Evolutionary conservation across 306 rosid genomes (phyloP), one percentile per base, ranked within the genome.

Genomic region (Corylus avellana): DNA sequence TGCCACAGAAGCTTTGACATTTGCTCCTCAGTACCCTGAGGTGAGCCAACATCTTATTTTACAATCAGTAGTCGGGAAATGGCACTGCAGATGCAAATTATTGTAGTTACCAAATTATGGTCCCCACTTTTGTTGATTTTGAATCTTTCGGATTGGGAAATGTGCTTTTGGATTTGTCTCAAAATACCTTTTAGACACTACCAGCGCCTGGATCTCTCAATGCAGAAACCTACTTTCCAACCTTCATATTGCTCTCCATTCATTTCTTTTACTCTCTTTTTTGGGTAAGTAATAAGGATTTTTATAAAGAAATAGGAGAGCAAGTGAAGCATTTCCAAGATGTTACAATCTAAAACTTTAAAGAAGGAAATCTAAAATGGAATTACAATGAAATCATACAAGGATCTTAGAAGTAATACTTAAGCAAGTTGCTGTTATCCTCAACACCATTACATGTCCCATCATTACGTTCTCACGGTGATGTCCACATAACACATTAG

Each of bases 21-120:
- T 89, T n/a, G 85, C 86, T 67, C 93, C 97, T 64, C 82, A 39
- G 2, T 89, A 87, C 87, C 73, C 77, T 18, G 97, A 94, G 97
- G 98, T 94, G 80, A 85, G 74, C 77, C 47, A 37, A 69, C 69
- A 75, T 73, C 10, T 75, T 49, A 17, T 49, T 62, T 42, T 75
- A 25, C 5, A 2, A 63, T 68, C 42, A 61, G 20, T 16, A 42
- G 50, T 49, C 56, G 54, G 44, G 61, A 27, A 62, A 72, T 76
- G 54, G 49, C 73, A 55, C 25, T 72, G 48, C 54, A 35, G 63
- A 81, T 79, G 75, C 53, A 46, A 71, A 74, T 73, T 46, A 20
- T 66, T 56, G 70, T 29, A 68, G 18, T 59, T 50, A 66, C 18
- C 68, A 63, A 73, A 8, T 54, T 39, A 39, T 54, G 72, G 53